phyloP scores from a whole-genome alignment of 805 yeast genomes.

The Schizosaccharomyces lindneri region DNA sequence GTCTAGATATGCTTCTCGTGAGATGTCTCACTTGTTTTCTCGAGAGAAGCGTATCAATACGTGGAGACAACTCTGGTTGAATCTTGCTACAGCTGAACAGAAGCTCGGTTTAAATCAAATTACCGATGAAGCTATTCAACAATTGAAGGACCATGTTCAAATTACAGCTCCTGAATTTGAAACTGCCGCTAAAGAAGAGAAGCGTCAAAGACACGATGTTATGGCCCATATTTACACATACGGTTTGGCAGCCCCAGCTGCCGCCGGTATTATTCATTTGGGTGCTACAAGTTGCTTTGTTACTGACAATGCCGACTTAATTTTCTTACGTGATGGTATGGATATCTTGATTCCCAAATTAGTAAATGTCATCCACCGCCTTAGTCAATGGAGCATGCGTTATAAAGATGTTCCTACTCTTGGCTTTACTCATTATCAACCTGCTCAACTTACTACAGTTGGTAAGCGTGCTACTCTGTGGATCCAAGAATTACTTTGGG shows the following conservation, averaged over 20 bases:
- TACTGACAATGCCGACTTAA: constrained; percentile 93
- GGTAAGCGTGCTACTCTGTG: constrained; percentile 95
- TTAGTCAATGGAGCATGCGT: constrained; percentile 65
- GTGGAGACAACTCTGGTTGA: constrained; percentile 94
- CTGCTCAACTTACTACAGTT: constrained; percentile 94
- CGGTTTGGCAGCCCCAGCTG: constrained; percentile 79
- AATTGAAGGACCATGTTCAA: constrained; percentile 50
- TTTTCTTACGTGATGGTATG: constrained; percentile 85
- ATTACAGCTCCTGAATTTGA: constrained; percentile 86
- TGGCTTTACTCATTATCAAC: constrained; percentile 99
- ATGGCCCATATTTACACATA: constrained; percentile 97
- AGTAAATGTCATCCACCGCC: constrained; percentile 82
- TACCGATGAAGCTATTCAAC: constrained; percentile 73
- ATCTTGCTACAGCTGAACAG: constrained; percentile 84
- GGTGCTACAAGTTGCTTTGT: constrained; percentile 97
- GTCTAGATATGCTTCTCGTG: constrained; percentile 91
- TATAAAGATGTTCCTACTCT: constrained; percentile 89
- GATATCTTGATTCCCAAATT: constrained; percentile 82
- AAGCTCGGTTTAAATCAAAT: constrained; percentile 67
- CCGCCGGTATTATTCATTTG: constrained; percentile 91
- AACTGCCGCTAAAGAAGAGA: constrained; percentile 77
- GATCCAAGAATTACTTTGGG: constrained; percentile 96
- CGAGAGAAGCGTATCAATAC: constrained; percentile 84
- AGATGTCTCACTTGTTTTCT: constrained; percentile 85
- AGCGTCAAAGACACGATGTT: constrained; percentile 94